Conservation (phyloP, 345 rosid species). For the Rhodamnia rubescens region DNA sequence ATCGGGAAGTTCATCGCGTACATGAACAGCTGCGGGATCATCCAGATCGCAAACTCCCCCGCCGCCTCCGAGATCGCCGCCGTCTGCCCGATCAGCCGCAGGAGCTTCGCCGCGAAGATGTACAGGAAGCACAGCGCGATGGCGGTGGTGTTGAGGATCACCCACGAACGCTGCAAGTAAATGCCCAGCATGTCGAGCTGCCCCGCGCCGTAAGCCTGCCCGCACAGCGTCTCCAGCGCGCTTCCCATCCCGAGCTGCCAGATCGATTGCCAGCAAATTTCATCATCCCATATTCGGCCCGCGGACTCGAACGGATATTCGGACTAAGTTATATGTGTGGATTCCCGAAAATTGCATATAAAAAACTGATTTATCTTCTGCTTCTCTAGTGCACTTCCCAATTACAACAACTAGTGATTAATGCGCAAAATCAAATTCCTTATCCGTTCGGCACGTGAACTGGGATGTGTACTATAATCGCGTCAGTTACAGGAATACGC, state of each 20-base stretch:
- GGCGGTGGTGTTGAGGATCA: conserved; percentile 31
- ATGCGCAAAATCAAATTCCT: not conserved
- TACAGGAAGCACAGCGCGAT: conserved; percentile 47
- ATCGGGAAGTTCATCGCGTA: conserved; percentile 67
- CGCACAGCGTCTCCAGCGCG: conserved; percentile 85
- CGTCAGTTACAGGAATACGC: not conserved
- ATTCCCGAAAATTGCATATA: not conserved
- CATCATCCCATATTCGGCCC: not conserved
- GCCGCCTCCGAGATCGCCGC: conserved; percentile 46
- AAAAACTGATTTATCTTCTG: not conserved
- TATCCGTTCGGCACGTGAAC: not conserved
- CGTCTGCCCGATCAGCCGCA: conserved; percentile 56
- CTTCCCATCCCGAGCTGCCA: conserved; percentile 93
- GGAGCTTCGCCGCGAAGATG: conserved; percentile 44
- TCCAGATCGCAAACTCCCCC: conserved; percentile 50
- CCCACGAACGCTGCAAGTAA: conserved; percentile 83
- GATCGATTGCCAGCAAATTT: not conserved
- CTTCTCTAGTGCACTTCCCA: no score
- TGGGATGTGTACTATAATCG: not conserved
- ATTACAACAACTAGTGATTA: no score
- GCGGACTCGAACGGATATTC: not conserved
- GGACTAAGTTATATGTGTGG: not conserved
- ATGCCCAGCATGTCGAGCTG: conserved; percentile 75
- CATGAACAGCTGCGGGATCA: conserved; percentile 81
- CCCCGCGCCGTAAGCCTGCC: conserved; percentile 89